These are phyloP conservation scores for Stenogyne calaminthoides DNA, from an alignment of 305 asterid genomes.

Conservation along the genomic window DNA sequence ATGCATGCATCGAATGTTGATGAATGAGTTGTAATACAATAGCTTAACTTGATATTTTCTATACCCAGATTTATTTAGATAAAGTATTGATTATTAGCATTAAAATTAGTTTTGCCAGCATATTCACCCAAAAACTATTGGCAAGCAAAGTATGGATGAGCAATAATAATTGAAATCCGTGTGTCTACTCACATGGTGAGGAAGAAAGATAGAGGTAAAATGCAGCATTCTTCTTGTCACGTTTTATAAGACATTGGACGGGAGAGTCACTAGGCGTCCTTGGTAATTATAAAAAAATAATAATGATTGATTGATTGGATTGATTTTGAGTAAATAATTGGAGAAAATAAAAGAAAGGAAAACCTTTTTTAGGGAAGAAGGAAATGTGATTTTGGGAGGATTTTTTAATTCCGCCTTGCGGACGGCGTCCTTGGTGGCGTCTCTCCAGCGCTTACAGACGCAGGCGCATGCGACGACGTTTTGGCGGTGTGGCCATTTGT, in stretches of 20 bases:
- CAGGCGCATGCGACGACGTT: constrained; percentile 88
- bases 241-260: constrained; percentile 79
- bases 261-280: constrained; percentile 84
- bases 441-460: constrained; percentile 94
- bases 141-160: background rate
- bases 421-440: constrained; percentile 73
- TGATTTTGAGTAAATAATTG: too few relatives aligned
- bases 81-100: background rate
- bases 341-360: too few relatives aligned
- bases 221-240: constrained; percentile 86
- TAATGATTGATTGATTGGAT: background rate
- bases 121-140: background rate
- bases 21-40: too few relatives aligned
- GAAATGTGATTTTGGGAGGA: constrained; percentile 74
- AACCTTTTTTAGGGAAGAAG: constrained; percentile 81
- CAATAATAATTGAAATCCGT: constrained; percentile 7
- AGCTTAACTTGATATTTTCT: background rate
- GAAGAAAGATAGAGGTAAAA: constrained; percentile 86
- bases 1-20: too few relatives aligned
- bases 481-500: constrained; percentile 80
- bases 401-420: constrained; percentile 44
- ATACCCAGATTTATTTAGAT: background rate
- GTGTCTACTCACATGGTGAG: constrained; percentile 64
- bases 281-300: constrained; percentile 48
- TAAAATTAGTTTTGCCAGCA: background rate